Base-by-base conservation (phyloP, 2,329 filamentous ascomycete genomes). In the Trichoderma pleuroti region DNA sequence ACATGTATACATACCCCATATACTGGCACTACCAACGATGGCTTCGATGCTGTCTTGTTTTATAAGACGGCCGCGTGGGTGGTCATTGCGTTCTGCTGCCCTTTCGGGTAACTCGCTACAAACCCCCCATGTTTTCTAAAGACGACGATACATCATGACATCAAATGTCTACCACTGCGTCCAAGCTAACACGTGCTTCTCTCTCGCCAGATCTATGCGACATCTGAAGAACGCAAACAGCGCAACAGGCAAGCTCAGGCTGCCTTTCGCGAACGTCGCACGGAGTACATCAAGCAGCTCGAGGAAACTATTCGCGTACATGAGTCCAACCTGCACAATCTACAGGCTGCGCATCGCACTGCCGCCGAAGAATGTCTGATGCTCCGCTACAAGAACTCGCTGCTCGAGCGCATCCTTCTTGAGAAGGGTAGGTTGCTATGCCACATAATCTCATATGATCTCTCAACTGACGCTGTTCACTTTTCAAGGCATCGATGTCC, bases 211-310 rank as follows among this genome's bases (percentile, higher is more conserved):
- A 98, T 98, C 74, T 99, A 99, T 86, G 96, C 96, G 68, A 99
- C 96, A 42, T 98, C 96, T 12, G 96, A 99, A 82, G 96, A 99
- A 83, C 91, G 96, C 78, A 98, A 99, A 85, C 96, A 98, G 83
- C 90, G 96, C 74, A 99, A 99, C 80, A 87, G 96, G 76, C 96
- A 98, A 84, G 96, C 96, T 61, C 96, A 99, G 83, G 96, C 96
- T 69, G 96, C 96, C 71, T 99, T 99, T 78, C 91, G 96, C 76
- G 96, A 99, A 83, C 92, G 96, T 75, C 91, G 96, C 71, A 98
- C 95, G 69, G 96, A 99, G 85, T 99, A 99, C 82, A 99, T 99
- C 84, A 98, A 98, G 84, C 96, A 99, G 82, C 88, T 99, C 30
- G 96, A 99, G 83, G 93, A 95, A 76, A 97, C 94, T 70, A 98